Evolutionary conservation across 176 grass and related monocot genomes (phyloP), one percentile per base, ranked within the genome.

Genomic region (Stipa capillata): DNA sequence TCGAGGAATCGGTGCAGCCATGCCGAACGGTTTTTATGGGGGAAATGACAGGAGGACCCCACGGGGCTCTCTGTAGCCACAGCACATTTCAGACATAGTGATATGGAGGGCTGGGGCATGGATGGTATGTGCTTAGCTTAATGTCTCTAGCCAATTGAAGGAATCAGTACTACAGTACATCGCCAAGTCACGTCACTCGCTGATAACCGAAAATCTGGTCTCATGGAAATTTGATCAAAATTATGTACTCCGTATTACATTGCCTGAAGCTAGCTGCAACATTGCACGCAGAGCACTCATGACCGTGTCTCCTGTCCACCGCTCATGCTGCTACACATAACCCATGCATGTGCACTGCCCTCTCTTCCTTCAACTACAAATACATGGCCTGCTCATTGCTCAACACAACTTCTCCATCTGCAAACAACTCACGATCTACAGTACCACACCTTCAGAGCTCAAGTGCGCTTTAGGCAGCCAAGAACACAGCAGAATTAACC

Each of bases 241-340:
- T 74, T 39, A 68, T 44, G n/a, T n/a, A n/a, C n/a, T 28, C 3
- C n/a, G n/a, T n/a, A 45, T 55, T n/a, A 6, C 41, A 39, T 14
- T 56, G 36, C 36, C 58, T 47, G 40, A 2, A 28, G 65, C 25
- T 27, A 8, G 7, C 10, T 35, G 37, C 31, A 62, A 74, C 74
- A 41, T 23, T 82, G 79, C 83, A 86, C n/a, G 15, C 40, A 76
- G 31, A 47, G 51, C 67, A 33, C 35, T 76, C 65, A 37, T 89
- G 90, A 69, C 20, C 28, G 33, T 86, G 86, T 74, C 67, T 33
- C 79, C 37, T 83, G 76, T 42, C 44, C 66, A 73, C 39, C 34
- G 17, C 53, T 8, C 74, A 48, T 9, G 10, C 14, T 70, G 54
- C 20, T 51, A 18, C 24, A 61, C 13, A 10, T 36, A 2, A 45